phyloP scores from a whole-genome alignment of 169 alveolate species.

The Babesia sp. region DNA sequence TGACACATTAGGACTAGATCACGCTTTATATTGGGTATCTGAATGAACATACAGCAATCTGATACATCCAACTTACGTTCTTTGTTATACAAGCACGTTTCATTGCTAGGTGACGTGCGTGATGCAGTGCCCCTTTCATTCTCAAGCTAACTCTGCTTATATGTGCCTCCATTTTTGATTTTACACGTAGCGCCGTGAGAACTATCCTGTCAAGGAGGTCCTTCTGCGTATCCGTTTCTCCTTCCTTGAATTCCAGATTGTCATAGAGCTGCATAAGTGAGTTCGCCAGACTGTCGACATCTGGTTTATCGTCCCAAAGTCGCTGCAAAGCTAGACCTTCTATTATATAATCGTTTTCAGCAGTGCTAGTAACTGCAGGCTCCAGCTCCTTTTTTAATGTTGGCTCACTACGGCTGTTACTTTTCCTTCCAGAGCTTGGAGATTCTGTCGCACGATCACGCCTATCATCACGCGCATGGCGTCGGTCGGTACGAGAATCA shows the following conservation, averaged over 20 bases:
- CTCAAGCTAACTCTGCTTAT: constrained; percentile 23
- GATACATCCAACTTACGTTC: constrained; percentile 33
- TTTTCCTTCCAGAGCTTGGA: background rate
- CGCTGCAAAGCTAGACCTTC: constrained; percentile 64
- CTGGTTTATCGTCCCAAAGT: constrained; percentile 67
- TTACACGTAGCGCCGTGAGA: constrained; percentile 40
- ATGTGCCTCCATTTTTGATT: constrained; percentile 25
- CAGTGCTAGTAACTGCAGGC: background rate
- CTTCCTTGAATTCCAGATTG: background rate
- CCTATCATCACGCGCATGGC: background rate
- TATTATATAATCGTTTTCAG: constrained; percentile 37
- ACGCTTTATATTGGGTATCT: constrained; percentile 56
- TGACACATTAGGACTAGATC: constrained; percentile 12
- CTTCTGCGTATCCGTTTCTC: background rate
- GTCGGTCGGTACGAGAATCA: background rate
- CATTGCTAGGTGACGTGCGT: constrained; percentile 2
- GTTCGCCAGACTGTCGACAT: constrained; percentile 48
- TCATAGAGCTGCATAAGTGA: constrained; percentile 53
- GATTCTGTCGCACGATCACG: constrained; percentile 2
- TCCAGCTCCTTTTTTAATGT: constrained; percentile 19
- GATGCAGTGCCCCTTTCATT: constrained; percentile 12
- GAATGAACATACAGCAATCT: background rate
- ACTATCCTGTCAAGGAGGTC: constrained; percentile 34
- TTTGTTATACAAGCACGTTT: constrained; percentile 25
- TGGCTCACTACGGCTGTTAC: background rate